A percentile compares a stretch with the other conserved stretches of the same genome.
These are phyloP conservation scores for Collybiopsis luxurians DNA, from an alignment of 768 basidiomycete species.

Conservation along the genomic window DNA sequence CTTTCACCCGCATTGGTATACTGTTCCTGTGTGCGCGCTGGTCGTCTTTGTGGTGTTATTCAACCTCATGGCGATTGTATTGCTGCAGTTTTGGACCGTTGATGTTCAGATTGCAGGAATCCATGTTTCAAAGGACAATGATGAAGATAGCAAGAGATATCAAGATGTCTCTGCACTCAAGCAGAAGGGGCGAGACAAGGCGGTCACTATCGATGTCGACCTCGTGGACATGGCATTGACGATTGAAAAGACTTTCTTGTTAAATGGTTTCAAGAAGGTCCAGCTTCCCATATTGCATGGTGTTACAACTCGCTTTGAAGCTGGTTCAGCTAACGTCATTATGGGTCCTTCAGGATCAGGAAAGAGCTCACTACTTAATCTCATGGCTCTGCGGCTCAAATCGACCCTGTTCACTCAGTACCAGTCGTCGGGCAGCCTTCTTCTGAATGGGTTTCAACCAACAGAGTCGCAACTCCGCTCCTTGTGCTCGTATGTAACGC, in stretches of 20 bases:
- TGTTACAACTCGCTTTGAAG: slow-evolving; percentile 8
- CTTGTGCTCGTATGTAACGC: slow-evolving; percentile 28
- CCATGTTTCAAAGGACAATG: neutral
- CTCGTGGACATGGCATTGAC: neutral
- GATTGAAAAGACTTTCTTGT: neutral
- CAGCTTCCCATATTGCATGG: slow-evolving; percentile 7
- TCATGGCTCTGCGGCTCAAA: slow-evolving; percentile 6
- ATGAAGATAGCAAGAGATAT: neutral
- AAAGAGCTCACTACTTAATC: slow-evolving; percentile 9
- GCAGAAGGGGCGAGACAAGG: neutral
- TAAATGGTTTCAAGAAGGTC: neutral
- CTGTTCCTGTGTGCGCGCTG: slow-evolving; percentile 9
- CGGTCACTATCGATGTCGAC: neutral
- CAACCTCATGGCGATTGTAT: neutral
- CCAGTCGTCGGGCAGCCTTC: slow-evolving; percentile 10
- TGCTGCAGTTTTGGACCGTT: slow-evolving; percentile 8
- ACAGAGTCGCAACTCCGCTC: neutral
- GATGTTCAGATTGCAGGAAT: slow-evolving; percentile 6
- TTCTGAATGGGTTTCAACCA: slow-evolving; percentile 14
- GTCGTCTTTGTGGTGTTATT: slow-evolving; percentile 7
- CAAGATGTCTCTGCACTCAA: neutral
- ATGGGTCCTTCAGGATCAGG: slow-evolving; percentile 48
- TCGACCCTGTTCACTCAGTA: slow-evolving; percentile 1
- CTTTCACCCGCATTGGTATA: slow-evolving; percentile 4
- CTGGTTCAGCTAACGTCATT: slow-evolving; percentile 12